phyloP scores from a whole-genome alignment of 2,329 filamentous ascomycete species.

The Aspergillus puulaauensis region DNA sequence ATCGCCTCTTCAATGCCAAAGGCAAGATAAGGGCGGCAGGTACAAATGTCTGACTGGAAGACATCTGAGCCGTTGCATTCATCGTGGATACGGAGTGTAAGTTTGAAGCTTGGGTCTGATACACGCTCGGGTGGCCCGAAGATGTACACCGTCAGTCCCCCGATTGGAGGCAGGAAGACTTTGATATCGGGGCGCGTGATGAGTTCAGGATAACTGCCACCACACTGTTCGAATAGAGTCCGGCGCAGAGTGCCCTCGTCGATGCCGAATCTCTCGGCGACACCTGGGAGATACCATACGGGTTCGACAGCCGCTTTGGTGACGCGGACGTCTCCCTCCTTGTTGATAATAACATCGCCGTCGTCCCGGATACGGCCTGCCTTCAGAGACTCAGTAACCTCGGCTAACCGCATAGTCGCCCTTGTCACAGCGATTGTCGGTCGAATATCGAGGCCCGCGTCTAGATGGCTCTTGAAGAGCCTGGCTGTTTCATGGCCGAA shows the following conservation, averaged over 20 bases:
- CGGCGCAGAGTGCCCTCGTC: conserved; percentile 88
- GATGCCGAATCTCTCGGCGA: conserved; percentile 88
- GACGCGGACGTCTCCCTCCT: conserved; percentile 81
- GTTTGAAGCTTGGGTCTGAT: conserved; percentile 75
- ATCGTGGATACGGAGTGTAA: conserved; percentile 83
- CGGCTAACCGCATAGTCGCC: conserved; percentile 92
- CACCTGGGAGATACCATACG: conserved; percentile 82
- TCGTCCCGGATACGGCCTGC: conserved; percentile 74
- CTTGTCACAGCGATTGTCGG: conserved; percentile 90
- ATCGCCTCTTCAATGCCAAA: conserved; percentile 98
- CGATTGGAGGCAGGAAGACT: conserved; percentile 91
- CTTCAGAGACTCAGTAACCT: conserved; percentile 84
- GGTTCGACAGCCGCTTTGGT: conserved; percentile 98
- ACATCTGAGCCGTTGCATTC: conserved; percentile 97
- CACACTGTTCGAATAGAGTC: conserved; percentile 90
- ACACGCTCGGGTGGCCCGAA: conserved; percentile 95
- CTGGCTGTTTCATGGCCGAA: conserved; percentile 85
- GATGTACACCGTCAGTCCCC: conserved; percentile 92
- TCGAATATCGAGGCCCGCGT: conserved; percentile 70
- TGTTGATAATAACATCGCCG: conserved; percentile 86
- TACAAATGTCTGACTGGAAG: conserved; percentile 97
- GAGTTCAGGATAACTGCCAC: conserved; percentile 92
- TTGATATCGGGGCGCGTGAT: conserved; percentile 96
- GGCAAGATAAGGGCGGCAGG: conserved; percentile 86
- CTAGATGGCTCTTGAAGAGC: conserved; percentile 72